Base-by-base conservation (phyloP, 2,329 filamentous ascomycete species). In the Colletotrichum zoysiae region DNA sequence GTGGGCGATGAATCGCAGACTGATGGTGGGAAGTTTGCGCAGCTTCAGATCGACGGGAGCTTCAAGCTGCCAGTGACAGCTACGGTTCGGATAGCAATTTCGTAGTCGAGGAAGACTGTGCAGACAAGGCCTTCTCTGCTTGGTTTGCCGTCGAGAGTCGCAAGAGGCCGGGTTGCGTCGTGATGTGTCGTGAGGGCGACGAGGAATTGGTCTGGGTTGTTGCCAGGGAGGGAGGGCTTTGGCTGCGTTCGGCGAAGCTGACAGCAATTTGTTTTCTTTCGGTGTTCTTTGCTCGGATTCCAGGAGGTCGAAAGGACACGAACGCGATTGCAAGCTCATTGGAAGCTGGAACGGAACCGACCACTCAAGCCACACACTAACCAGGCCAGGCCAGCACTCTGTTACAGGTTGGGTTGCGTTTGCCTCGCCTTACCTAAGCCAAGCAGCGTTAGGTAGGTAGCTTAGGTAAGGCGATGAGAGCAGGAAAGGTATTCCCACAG, bases 241-340 rank as follows among this genome's bases (percentile, higher is more conserved):
- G 40, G 56, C 18, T 67, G 67, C 46, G 61, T 73, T 35, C 67
- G 50, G 61, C 56, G 61, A 40, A 65, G 66, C 66, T 72, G 61
- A 53, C 12, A 70, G 46, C 62, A 8, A 38, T 35, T 30, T 53
- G 18, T 53, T 33, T 30, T 20, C 2, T 53, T 65, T 48, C 68
- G 38, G 53, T 48, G 48, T 48, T 58, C 44, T n/a, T 50, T 16
- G n/a, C 33, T 16, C 46, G 51, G 66, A 42, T 72, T 70, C 70
- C 30, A 65, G 59, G 46, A 60, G 59, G 70, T 60, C 63, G 71
- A 74, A 76, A 76, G 75, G 75, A 76, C 75, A 76, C 75, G 75
- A 76, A 76, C 75, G 75, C 75, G 75, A 75, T 74, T 71, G 71
- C 38, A 70, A 67, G 67, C 75, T 75, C 66, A 76, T 76, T 76